Base-by-base conservation (phyloP, 1,284 basidiomycete genomes). In the Golubevia sp. region DNA sequence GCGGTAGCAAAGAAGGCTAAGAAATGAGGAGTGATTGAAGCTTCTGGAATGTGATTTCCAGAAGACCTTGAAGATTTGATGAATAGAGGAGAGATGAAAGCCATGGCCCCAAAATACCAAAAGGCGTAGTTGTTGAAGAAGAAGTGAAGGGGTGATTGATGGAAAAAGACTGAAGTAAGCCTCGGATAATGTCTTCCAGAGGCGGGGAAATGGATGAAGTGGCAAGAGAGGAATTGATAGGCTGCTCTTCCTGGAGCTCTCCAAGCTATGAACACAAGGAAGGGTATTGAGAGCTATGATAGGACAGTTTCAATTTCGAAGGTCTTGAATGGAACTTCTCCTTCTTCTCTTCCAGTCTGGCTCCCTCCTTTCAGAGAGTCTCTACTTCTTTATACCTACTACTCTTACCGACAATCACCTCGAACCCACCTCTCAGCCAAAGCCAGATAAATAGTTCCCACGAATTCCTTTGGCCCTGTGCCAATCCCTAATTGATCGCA, bases 51-150 rank as follows among this genome's bases (percentile, higher is more conserved):
- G 63, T 49, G 51, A 30, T 21, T 63, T 73, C 2, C 71, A 48
- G 6, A 77, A 68, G 27, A 85, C 66, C 66, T 65, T 84, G 24
- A 71, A 61, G 66, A 80, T 77, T 34, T 77, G 1, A n/a, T 20
- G 23, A 62, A 62, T 34, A 21, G 54, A 24, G 61, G 61, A 52
- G 55, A 50, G 2, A 62, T 13, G 23, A 61, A n/a, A 23, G 30
- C 25, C n/a, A 38, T 27, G 18, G 63, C 77, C 20, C 85, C 85
- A 55, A 86, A 85, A 0, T 83, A 84, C 74, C 84, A 86, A 4
- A 87, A 78, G 1, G 85, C 86, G 56, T 86, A 66, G 44, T 84
- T 85, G 83, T 86, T 87, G 82, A 86, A 85, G 1, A 80, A 73
- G 60, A 83, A 83, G 64, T 86, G 86, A n/a, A n/a, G n/a, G n/a